Evolutionary conservation across 495 filamentous ascomycete species (phyloP), one percentile per base, ranked within the genome.

Genomic region (Astrocystis sublimbata): DNA sequence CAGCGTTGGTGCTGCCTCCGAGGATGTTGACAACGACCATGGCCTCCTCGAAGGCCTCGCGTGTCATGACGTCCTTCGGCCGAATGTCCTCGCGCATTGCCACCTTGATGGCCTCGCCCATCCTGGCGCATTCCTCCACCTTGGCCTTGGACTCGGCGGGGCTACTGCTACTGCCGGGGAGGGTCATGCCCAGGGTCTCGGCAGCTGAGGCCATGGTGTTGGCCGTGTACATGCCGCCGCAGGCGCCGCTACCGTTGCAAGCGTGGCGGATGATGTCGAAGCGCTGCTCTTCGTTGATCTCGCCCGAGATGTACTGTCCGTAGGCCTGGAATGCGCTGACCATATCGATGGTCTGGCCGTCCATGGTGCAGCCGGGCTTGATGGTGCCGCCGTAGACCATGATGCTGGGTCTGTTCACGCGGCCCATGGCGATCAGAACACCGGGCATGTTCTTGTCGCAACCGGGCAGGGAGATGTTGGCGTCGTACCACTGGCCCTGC

Each of bases 371-470:
- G 33, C 94, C 94, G 45, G 94, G 91, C 78, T 90, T 89, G 77
- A 98, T 98, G 41, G 89, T 89, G 58, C 94, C 94, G 63, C 94
- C 94, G 75, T 98, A 98, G 21, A 98, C 89, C 96, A 98, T 98
- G 66, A 98, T 72, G 61, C 89, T 90, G 28, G 94, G 94, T 54
- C 94, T 81, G 79, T 98, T 98, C 68, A 96, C 86, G 50, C 94
- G 83, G 30, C 92, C 94, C 94, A 97, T 97, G 42, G 94, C 96
- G 80, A 98, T 98, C 62, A 97, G 77, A 36, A 97, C 94, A 77
- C 94, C 94, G 6, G 94, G 94, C 96, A 98, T 97, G 77, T 98
- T 98, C 88, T 98, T 98, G 82, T 98, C 96, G 76, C 94, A 98
- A 41, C 94, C 94, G n/a, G 94, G 94, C 68, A 98, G 90, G 19